These are phyloP conservation scores for Thraustochytrium striatum DNA, from an alignment of 352 stramenopile genomes.

Conservation along the genomic window DNA sequence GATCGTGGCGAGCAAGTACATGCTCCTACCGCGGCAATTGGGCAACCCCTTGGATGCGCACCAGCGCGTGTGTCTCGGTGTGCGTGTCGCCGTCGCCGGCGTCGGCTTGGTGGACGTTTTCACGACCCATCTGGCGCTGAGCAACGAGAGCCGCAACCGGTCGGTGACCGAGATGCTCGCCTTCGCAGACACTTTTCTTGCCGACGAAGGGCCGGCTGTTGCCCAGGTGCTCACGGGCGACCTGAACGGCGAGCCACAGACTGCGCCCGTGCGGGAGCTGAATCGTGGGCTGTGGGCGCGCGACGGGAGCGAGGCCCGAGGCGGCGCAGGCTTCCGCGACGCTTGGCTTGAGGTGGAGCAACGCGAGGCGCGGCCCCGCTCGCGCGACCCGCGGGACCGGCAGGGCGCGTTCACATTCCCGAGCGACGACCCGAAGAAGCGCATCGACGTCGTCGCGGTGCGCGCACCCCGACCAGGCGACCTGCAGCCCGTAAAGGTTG, in stretches of 20 bases:
- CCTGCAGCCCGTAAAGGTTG: neutral
- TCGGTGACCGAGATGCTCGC: slow-evolving; percentile 72
- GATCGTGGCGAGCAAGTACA: slow-evolving; percentile 71
- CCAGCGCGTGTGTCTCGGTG: slow-evolving; percentile 73
- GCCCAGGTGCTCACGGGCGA: slow-evolving; percentile 74
- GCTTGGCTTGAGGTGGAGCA: slow-evolving; percentile 66
- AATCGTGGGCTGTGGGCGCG: slow-evolving; percentile 44
- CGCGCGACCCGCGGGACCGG: slow-evolving; percentile 58
- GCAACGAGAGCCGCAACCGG: slow-evolving; percentile 66
- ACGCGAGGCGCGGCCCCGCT: slow-evolving; percentile 63
- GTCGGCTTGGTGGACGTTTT: slow-evolving; percentile 74
- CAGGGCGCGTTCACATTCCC: slow-evolving; percentile 72
- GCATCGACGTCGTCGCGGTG: slow-evolving; percentile 73
- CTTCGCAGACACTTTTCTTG: slow-evolving; percentile 65
- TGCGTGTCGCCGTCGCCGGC: slow-evolving; percentile 64
- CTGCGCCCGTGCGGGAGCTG: slow-evolving; percentile 60
- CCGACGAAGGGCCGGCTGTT: slow-evolving; percentile 48
- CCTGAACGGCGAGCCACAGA: slow-evolving; percentile 76
- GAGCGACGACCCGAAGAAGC: slow-evolving; percentile 71
- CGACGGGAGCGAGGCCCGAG: too few species aligned
- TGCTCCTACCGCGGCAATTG: slow-evolving; percentile 69
- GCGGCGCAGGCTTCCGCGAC: slow-evolving; percentile 62
- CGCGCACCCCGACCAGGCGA: slow-evolving; percentile 57
- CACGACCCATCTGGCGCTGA: slow-evolving; percentile 75
- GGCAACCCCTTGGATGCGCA: slow-evolving; percentile 76